Conservation (phyloP, 257 asterid species). For the Oldenlandia corymbosa region DNA sequence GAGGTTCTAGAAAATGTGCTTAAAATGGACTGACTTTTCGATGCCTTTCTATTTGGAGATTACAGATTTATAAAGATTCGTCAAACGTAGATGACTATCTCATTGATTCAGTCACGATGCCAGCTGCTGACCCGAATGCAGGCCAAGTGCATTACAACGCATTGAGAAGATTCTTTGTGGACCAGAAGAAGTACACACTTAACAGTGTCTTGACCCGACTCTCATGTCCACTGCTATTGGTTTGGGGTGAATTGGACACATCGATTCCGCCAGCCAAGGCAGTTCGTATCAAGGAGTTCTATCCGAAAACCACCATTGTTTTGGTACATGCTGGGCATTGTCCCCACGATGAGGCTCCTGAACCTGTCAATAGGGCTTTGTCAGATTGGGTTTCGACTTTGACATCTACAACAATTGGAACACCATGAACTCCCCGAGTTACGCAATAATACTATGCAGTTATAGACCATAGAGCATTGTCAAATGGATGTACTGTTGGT, state of each 20-base stretch:
- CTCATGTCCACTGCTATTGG: constrained; percentile 71
- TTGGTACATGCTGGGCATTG: constrained; percentile 89
- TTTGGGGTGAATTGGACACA: constrained; percentile 94
- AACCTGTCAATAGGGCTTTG: constrained; percentile 69
- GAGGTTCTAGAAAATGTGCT: too few relatives aligned
- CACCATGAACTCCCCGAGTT: constrained; percentile 14
- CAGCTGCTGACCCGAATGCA: constrained; percentile 91
- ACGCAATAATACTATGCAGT: background rate
- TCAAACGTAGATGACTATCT: constrained; percentile 86
- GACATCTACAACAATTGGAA: constrained; percentile 18
- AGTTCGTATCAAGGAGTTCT: constrained; percentile 69
- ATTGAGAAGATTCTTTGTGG: constrained; percentile 66
- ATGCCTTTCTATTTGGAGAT: too few relatives aligned
- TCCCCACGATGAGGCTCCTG: constrained; percentile 95
- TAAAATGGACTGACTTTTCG: constrained; percentile 1
- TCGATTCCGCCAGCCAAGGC: constrained; percentile 96
- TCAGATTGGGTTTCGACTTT: constrained; percentile 62
- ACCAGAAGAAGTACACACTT: constrained; percentile 77
- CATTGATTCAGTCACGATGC: constrained; percentile 65
- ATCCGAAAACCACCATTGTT: constrained; percentile 56
- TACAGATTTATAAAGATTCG: constrained; percentile 71
- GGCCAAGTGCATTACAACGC: constrained; percentile 93
- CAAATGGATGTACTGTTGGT: too few relatives aligned
- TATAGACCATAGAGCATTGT: too few relatives aligned
- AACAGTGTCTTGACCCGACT: constrained; percentile 62